Evolutionary conservation across 73 alveolate genomes (phyloP), one percentile per base, ranked within the genome.

Genomic region (Urostyla sp.): DNA sequence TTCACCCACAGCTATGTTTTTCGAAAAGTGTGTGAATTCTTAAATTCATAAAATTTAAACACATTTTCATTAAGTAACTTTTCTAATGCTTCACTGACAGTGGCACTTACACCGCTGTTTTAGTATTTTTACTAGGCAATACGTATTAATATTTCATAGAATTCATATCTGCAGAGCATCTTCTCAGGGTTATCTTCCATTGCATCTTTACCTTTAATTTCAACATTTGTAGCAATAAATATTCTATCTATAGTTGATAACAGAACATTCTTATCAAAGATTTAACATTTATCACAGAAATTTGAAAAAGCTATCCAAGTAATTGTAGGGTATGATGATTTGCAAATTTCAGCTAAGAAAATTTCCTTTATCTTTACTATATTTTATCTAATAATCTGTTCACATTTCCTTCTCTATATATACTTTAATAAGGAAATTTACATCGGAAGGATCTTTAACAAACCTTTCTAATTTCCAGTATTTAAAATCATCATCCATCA

Each of bases 141-240:
- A 18, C 87, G 45, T 13, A 57, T 78, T 7, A 75, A 24, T 20
- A 75, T 75, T 35, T 75, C 87, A 38, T 49, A 55, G 56, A 75
- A 75, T 35, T 75, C 87, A 55, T n/a, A 56, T 30, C 87, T 31
- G 43, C 21, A 32, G 31, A 75, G 67, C 13, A 78, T 53, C 32
- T 56, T 54, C 20, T 57, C 80, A 7, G 88, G 80, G 57, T 77
- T 77, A 24, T 57, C 61, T 18, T 6, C 75, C 30, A 11, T 6
- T 28, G 6, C 31, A 27, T 57, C 57, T 3, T 6, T 32, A n/a
- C 32, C 58, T 45, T 45, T 75, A 35, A 51, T 32, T 37, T 37
- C 85, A 4, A 73, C 85, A 36, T 76, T 86, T n/a, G 94, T 54
- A 3, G 88, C 94, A n/a, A 86, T 86, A 46, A 86, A 86, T 5